Base-by-base conservation (phyloP, 1,284 basidiomycete species). In the Melampsora americana region DNA sequence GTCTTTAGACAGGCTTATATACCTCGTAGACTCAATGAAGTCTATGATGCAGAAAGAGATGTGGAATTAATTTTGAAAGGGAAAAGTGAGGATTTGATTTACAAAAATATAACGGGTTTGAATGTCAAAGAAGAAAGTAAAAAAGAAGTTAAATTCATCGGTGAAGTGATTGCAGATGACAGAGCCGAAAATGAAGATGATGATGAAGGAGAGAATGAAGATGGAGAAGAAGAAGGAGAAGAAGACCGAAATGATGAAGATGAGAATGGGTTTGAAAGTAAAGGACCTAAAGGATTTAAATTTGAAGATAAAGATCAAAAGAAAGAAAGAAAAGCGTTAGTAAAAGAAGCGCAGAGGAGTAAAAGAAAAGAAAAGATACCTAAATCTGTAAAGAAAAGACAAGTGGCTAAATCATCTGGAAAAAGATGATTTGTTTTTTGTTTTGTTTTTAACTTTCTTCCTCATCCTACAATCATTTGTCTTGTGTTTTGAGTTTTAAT, bases 41-140 rank as follows among this genome's bases (percentile, higher is more conserved):
- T 97, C 4, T 92, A 90, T 81, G 92, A 97, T 82, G 92, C 93
- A 0, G 94, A 97, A 81, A 86, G 93, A 30, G 94, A 96, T 81
- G 89, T 92, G 18, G 91, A 88, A 46, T 86, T 87, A 28, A 85
- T 95, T 56, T 86, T 86, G 46, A 84, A 87, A 9, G 92, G 93
- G 0, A 88, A 90, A 69, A 88, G 89, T 9, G 84, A 86, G 68
- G 86, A 86, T 62, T 86, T 95, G 59, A 95, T 96, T 77, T 97
- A 96, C 81, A 89, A 90, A 20, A 88, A 90, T 78, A 88, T 91
- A 0, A 92, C 94, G 66, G 92, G 91, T 9, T 84, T 95, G 65
- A 87, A 44, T 50, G 23, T 50, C 50, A 9, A 56, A 28, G 28
- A 39, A 67, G 14, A 44, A 32, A 14, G n/a, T 12, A 30, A 23